These are phyloP conservation scores for Physaria fendleri DNA, from an alignment of 345 rosid genomes.

Conservation along the genomic window DNA sequence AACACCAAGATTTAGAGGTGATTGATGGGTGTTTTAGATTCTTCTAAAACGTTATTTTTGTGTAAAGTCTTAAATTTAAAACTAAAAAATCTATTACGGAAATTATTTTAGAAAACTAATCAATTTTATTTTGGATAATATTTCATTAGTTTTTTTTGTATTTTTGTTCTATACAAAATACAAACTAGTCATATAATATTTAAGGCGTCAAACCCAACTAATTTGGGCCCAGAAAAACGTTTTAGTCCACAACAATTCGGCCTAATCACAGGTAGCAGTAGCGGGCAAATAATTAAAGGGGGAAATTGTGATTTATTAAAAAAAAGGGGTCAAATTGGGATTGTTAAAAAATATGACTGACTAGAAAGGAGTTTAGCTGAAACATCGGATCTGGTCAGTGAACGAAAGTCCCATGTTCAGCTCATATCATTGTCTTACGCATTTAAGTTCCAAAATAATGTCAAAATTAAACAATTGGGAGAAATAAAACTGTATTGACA, in stretches of 20 bases:
- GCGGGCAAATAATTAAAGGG: no score
- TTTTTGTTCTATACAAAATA: no score
- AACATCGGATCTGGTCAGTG: constrained; percentile 26
- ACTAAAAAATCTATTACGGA: no score
- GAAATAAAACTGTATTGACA: neutral
- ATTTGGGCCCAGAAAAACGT: neutral
- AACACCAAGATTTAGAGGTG: no score
- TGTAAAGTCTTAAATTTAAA: no score
- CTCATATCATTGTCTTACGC: constrained; percentile 7
- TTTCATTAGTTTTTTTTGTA: no score
- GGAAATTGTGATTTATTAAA: no score
- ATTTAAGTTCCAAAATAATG: neutral
- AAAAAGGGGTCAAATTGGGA: neutral
- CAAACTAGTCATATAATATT: neutral
- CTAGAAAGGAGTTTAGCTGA: constrained; percentile 8
- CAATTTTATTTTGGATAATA: no score
- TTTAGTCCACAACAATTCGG: neutral
- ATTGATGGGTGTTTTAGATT: no score
- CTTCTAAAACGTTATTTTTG: no score
- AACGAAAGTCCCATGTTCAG: constrained; percentile 13
- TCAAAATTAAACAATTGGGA: neutral
- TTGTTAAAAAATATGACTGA: neutral
- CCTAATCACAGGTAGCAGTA: no score
- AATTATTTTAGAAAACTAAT: no score
- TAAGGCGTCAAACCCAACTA: neutral